Evolutionary conservation across 441 rosid species (phyloP), one percentile per base, ranked within the genome.

Genomic region (Corymbia citriodora): DNA sequence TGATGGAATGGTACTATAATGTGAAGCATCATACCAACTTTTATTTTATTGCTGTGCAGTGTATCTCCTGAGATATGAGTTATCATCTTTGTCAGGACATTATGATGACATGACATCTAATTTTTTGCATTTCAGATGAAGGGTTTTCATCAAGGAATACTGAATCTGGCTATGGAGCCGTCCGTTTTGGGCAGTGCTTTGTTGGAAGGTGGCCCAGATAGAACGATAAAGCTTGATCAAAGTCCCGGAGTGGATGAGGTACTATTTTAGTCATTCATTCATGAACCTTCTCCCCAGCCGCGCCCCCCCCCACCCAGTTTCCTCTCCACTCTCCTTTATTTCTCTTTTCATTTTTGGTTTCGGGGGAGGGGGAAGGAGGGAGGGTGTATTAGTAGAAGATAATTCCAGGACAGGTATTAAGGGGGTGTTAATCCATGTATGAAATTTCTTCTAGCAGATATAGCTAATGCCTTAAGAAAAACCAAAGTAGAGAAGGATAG

Each of bases 131-230:
- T 90, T 88, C 93, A 98, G 99, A 93, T 96, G 87, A 94, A 93
- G 89, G 98, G 99, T 88, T 96, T 98, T 93, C 98, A 94, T 94
- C 98, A 98, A 89, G 99, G 99, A 92, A 94, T 98, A 93, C 92
- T 98, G 92, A 97, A 95, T 94, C 93, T 98, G 95, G 99, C 99
- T 52, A 98, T 98, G 99, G 99, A 98, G 91, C 99, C 99, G 89
- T 96, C 98, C 9, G 91, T 97, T 40, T 91, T 98, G 92, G 99
- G 99, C 86, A 94, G 96, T 57, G 99, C 99, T 89, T 92, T 98
- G 93, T 95, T 96, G 97, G 97, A 94, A 93, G 97, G 97, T 91
- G 99, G 99, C 88, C 99, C 99, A 88, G 95, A 98, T 92, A 96
- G 99, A 93, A 97, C 94, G 87, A 97, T 97, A 92, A 95, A 96